Conservation (phyloP, 139 green algal genomes). For the Eudorina sp. region DNA sequence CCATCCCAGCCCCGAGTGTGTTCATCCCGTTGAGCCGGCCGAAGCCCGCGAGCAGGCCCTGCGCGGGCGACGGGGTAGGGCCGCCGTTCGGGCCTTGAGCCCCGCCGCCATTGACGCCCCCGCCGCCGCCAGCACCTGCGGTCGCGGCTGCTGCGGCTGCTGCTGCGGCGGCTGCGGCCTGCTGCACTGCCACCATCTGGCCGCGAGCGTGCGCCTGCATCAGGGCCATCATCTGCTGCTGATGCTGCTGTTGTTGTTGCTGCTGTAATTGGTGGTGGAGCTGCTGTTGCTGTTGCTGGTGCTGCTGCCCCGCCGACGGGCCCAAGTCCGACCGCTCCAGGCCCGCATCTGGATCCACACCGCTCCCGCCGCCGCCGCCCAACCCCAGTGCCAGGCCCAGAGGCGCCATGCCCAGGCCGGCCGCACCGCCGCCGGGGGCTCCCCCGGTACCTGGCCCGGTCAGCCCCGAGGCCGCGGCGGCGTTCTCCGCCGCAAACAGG, state of each 20-base stretch:
- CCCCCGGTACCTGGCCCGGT: no score
- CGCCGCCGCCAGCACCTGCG: background rate
- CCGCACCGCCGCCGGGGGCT: background rate
- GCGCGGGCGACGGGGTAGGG: background rate
- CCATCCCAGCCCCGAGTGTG: background rate
- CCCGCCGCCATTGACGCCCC: background rate
- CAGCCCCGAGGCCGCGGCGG: background rate
- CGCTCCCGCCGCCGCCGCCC: background rate
- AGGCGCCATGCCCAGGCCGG: background rate
- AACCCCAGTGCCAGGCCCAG: background rate
- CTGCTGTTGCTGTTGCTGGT: slow-evolving; percentile 20
- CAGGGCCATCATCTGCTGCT: background rate
- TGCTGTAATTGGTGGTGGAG: background rate
- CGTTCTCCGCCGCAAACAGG: background rate
- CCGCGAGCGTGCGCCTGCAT: background rate
- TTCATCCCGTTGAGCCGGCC: background rate
- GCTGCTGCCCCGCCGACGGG: slow-evolving; percentile 1
- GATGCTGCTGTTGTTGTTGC: slow-evolving; percentile 7
- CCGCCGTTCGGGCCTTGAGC: background rate
- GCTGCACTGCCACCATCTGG: slow-evolving; percentile 18
- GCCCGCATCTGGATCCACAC: background rate
- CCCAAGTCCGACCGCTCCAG: background rate
- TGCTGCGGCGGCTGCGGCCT: background rate
- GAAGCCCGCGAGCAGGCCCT: slow-evolving; percentile 12
- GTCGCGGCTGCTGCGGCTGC: background rate